A percentile compares a stretch with the other conserved stretches of the same genome.
Evolutionary conservation across 495 filamentous ascomycete species (phyloP).

Genomic region (Penicillium canariense): DNA sequence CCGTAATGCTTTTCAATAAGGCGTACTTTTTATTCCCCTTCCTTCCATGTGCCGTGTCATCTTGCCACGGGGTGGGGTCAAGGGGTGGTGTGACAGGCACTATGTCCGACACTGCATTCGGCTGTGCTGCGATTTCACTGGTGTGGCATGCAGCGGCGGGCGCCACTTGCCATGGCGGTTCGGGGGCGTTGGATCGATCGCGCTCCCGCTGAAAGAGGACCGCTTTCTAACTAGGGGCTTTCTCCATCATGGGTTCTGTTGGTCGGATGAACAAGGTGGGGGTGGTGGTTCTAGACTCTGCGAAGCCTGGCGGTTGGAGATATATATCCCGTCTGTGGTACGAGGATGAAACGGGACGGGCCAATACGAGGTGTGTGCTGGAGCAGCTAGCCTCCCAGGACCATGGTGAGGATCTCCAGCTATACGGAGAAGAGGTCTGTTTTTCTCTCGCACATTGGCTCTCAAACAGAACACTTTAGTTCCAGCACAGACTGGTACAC

Average conservation of each 20-base stretch:
- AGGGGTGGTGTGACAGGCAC: constrained; percentile 5
- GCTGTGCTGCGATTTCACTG: constrained; percentile 24
- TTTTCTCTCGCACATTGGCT: neutral
- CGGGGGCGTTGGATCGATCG: constrained; percentile 14
- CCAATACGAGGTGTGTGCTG: neutral
- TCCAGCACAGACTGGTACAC: too few species aligned
- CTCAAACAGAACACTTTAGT: neutral
- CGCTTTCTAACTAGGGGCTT: too few species aligned
- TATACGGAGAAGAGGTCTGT: too few species aligned
- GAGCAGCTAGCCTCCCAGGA: neutral
- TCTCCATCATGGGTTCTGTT: too few species aligned
- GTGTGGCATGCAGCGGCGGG: constrained; percentile 21
- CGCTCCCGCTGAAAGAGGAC: neutral
- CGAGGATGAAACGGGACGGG: neutral
- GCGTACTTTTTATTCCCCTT: neutral
- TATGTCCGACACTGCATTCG: constrained; percentile 8
- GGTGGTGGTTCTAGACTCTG: neutral
- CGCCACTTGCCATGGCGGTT: constrained; percentile 12
- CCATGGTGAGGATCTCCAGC: too few species aligned
- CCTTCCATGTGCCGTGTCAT: constrained; percentile 25
- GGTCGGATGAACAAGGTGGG: too few species aligned
- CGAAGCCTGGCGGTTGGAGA: neutral
- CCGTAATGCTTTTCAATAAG: too few species aligned
- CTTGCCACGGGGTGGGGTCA: constrained; percentile 2
- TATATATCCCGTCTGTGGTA: neutral